Evolutionary conservation across 192 early-diverging fungal species (phyloP).

Genomic region (Geranomyces variabilis): DNA sequence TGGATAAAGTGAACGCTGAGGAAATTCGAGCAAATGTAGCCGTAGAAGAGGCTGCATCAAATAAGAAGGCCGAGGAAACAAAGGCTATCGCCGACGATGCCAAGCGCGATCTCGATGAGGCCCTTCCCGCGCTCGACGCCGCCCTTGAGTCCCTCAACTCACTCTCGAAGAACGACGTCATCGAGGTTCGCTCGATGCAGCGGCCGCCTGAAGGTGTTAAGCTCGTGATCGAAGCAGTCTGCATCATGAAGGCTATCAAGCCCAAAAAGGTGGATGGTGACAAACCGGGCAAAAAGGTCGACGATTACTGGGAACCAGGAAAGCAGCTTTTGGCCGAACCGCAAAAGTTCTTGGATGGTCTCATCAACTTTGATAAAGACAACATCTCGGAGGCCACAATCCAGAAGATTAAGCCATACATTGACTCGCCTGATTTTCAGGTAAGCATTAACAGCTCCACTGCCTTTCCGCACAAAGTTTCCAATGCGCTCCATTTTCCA

Average conservation of each 20-base stretch:
- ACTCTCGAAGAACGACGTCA: conserved; percentile 64
- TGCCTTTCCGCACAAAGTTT: no score
- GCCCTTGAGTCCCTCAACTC: conserved; percentile 65
- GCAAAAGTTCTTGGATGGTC: conserved; percentile 63
- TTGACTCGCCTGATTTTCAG: conserved; percentile 68
- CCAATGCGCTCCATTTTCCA: neutral
- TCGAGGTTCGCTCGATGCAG: conserved; percentile 66
- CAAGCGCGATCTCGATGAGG: conserved; percentile 63
- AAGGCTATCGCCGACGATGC: conserved; percentile 65
- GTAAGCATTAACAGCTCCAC: neutral
- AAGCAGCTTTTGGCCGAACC: conserved; percentile 54
- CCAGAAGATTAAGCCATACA: conserved; percentile 64
- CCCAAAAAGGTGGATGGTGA: conserved; percentile 67
- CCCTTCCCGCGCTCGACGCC: conserved; percentile 61
- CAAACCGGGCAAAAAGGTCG: conserved; percentile 63
- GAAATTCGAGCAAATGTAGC: conserved; percentile 61
- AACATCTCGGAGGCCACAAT: conserved; percentile 57
- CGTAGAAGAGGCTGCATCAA: conserved; percentile 56
- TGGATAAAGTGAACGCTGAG: conserved; percentile 63
- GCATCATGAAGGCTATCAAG: conserved; percentile 67
- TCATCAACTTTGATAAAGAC: conserved; percentile 68
- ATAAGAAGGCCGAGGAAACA: conserved; percentile 68
- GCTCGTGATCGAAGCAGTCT: conserved; percentile 67
- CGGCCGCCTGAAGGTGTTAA: conserved; percentile 67
- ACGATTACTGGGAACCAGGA: conserved; percentile 63